These are phyloP conservation scores for Martiniozyma asiatica DNA, from an alignment of 1,139 yeast genomes.

Conservation along the genomic window DNA sequence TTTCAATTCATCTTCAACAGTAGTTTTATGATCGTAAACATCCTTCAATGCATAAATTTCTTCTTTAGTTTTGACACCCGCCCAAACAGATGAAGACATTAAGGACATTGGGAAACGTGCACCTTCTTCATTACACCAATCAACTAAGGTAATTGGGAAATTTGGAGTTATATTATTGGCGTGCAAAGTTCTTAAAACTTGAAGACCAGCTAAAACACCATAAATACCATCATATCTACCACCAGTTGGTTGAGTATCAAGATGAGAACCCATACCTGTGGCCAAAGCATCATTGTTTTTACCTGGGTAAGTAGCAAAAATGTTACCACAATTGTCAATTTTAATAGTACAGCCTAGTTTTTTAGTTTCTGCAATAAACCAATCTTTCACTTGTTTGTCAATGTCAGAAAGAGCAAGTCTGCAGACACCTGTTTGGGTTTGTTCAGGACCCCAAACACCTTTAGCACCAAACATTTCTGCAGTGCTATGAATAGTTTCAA, in stretches of 20 bases:
- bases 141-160: constrained; percentile 50
- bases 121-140: constrained; percentile 76
- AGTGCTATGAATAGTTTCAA: constrained; percentile 50
- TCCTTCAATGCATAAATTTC: constrained; percentile 40
- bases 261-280: constrained; percentile 61
- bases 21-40: constrained; percentile 39
- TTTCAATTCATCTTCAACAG: constrained; percentile 42
- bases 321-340: constrained; percentile 55
- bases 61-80: constrained; percentile 35
- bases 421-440: constrained; percentile 49
- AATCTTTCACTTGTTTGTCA: constrained; percentile 56
- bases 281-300: constrained; percentile 34
- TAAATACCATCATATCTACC: constrained; percentile 65
- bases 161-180: constrained; percentile 47
- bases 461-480: constrained; percentile 48
- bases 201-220: constrained; percentile 59
- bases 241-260: constrained; percentile 74
- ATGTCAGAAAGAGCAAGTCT: constrained; percentile 49
- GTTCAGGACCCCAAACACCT: constrained; percentile 46
- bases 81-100: constrained; percentile 60
- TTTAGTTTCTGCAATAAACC: constrained; percentile 46
- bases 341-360: constrained; percentile 44
- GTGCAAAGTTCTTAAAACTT: constrained; percentile 51
- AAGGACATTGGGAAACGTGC: constrained; percentile 60
- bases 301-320: constrained; percentile 56